Base-by-base conservation (phyloP, 2,329 filamentous ascomycete species). In the Pyricularia sp. region DNA sequence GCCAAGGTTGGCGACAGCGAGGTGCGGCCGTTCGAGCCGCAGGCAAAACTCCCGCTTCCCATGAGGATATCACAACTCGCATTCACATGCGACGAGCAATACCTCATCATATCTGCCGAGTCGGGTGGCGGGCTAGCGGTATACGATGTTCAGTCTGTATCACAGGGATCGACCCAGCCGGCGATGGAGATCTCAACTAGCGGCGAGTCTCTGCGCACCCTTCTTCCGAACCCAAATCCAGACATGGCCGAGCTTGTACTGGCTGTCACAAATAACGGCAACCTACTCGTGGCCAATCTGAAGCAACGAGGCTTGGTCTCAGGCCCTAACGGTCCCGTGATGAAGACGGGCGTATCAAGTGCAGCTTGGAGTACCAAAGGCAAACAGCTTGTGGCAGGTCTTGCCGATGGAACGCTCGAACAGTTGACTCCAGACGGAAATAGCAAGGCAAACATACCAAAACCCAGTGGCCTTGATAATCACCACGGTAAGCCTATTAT, bases 311-410 rank as follows among this genome's bases (percentile, higher is more conserved):
- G 78, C 55, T 81, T 91, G 60, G 73, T 82, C 9, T 77, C 78
- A 40, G 84, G 84, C 1, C 70, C 80, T 24, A 85, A 85, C 68
- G 90, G 90, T 40, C 79, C 71, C 4, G 78, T 87, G 0, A 79
- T 96, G 68, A 90, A 88, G 71, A 80, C 83, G 31, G 87, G 89
- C 62, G 93, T 96, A 31, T 92, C 88, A 72, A 94, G 89, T 71
- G 83, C 91, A 6, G 88, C 90, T 65, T 99, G 96, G 94, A 99
- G 94, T 74, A 88, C 86, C 67, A 91, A 88, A 73, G 94, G 94
- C 61, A 99, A 96, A 74, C 93, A 97, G 73, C 80, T 99, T 59
- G 88, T 96, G 60, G 93, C 91, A 69, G 94, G 96, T 19, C 80
- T 94, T 70, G 86, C 82, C 7, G 86, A 97, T 75, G 94, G 94